A percentile compares a stretch with the other conserved stretches of the same genome.
These are phyloP conservation scores for Arachis stenosperma DNA, from an alignment of 306 rosid species.

Conservation along the genomic window DNA sequence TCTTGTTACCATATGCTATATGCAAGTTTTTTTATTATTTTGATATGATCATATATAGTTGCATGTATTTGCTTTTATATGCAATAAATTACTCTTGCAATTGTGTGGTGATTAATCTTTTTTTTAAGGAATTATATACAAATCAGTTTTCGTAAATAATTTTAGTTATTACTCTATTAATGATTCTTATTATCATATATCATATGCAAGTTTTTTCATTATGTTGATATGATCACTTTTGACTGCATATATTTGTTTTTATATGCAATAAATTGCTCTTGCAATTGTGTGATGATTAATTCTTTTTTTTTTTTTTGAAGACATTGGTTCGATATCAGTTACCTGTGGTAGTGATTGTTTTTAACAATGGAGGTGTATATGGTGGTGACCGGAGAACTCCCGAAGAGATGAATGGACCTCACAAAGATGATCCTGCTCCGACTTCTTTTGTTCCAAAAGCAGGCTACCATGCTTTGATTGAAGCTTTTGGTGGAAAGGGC, in stretches of 20 bases:
- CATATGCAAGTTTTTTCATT: background rate
- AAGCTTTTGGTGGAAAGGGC: slow-evolving; percentile 99
- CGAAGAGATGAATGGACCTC: slow-evolving; percentile 82
- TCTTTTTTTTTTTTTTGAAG: slow-evolving; percentile 46
- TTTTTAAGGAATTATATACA: background rate
- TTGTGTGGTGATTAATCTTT: background rate
- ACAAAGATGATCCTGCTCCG: slow-evolving; percentile 92
- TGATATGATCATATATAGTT: slow-evolving; percentile 8
- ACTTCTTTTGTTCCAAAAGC: slow-evolving; percentile 82
- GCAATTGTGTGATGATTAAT: background rate
- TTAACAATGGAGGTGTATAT: slow-evolving; percentile 81
- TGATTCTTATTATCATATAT: background rate
- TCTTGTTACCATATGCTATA: background rate
- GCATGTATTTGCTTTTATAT: slow-evolving; percentile 11
- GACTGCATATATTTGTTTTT: slow-evolving; percentile 3
- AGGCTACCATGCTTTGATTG: slow-evolving; percentile 79
- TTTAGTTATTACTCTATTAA: background rate
- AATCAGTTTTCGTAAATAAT: background rate
- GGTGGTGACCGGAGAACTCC: slow-evolving; percentile 47
- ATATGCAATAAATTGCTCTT: background rate
- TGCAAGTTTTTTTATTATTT: background rate
- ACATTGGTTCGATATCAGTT: slow-evolving; percentile 95
- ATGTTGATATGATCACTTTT: background rate
- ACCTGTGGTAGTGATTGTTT: slow-evolving; percentile 87
- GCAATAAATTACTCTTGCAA: slow-evolving; percentile 4